Evolutionary conservation across 2,329 filamentous ascomycete genomes (phyloP), one percentile per base, ranked within the genome.

Genomic region (Ceratocystis harringtonii): DNA sequence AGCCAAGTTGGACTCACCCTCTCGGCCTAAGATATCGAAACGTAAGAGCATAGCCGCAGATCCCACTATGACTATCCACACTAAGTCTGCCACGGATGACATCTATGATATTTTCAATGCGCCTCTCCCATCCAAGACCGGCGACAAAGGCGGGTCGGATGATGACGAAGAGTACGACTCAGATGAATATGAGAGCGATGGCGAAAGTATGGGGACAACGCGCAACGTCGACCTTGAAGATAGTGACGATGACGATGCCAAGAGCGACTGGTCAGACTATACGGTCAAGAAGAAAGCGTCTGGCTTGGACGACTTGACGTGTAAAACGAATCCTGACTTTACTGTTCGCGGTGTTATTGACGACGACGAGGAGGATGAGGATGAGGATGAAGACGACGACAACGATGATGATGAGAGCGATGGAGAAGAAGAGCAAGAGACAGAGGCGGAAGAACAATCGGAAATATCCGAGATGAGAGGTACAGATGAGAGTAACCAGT

Each of bases 31-130:
- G 74, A 81, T 92, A 65, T 88, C 86, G 69, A 89, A 89, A 74
- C 94, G 88, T 73, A 86, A 85, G 70, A 68, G 65, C 48, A 65
- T 67, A 52, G 62, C 66, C 0, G 69, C 75, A 1, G 92, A 97
- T 74, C 89, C 92, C n/a, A 99, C 94, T 1, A 96, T 99, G 92
- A 99, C 94, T 0, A 84, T 99, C 69, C 91, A 97, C 72, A 99
- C 94, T 12, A 89, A 84, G 70, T 92, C 94, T 69, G 94, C 94
- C 3, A 96, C 92, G 68, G 92, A 97, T 70, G 94, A 99, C 70
- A 96, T 99, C 63, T 97, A 97, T 71, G 91, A 91, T 66, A 90
- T 99, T 61, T 99, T 97, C 76, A 97, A 94, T 71, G 89, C 94
- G 66, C 92, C 94, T 1, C 74, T 92, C 22, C 76, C 77, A 65